These are phyloP conservation scores for Asparagopsis taxiformis DNA, from an alignment of 31 red algal species.

Conservation along the genomic window DNA sequence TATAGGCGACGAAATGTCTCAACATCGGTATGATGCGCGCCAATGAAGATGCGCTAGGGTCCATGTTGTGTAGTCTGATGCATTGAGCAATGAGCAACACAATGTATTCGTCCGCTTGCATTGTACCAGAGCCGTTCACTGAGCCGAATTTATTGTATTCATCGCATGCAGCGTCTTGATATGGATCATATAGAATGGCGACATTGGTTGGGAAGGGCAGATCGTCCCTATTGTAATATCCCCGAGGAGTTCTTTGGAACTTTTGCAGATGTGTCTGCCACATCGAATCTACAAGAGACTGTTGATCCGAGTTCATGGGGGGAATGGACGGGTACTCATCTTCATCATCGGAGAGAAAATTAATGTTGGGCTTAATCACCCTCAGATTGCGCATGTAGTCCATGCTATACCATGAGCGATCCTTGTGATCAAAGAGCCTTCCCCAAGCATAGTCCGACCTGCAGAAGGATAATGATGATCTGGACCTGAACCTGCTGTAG, in stretches of 20 bases:
- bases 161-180: conserved; percentile 11
- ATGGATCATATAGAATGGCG: conserved; percentile 26
- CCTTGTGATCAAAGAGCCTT: conserved; percentile 3
- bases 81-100: too few relatives aligned
- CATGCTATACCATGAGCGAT: conserved; percentile 5
- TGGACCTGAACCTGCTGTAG: background rate
- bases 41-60: too few relatives aligned
- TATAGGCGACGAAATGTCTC: conserved; percentile 16
- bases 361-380: conserved; percentile 1
- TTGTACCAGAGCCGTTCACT: conserved; percentile 2
- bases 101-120: background rate
- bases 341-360: conserved; percentile 8
- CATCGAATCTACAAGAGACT: background rate
- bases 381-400: conserved; percentile 8
- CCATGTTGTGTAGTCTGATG: too few relatives aligned
- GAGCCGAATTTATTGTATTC: conserved; percentile 43
- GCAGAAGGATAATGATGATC: conserved; percentile 2
- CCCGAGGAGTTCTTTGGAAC: background rate
- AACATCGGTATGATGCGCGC: conserved; percentile 32
- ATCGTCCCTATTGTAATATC: background rate
- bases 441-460: conserved; percentile 17
- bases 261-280: conserved; percentile 3
- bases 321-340: conserved; percentile 6
- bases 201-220: conserved; percentile 26
- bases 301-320: background rate